Base-by-base conservation (phyloP, 169 alveolate genomes). In the Eimeria maxima region DNA sequence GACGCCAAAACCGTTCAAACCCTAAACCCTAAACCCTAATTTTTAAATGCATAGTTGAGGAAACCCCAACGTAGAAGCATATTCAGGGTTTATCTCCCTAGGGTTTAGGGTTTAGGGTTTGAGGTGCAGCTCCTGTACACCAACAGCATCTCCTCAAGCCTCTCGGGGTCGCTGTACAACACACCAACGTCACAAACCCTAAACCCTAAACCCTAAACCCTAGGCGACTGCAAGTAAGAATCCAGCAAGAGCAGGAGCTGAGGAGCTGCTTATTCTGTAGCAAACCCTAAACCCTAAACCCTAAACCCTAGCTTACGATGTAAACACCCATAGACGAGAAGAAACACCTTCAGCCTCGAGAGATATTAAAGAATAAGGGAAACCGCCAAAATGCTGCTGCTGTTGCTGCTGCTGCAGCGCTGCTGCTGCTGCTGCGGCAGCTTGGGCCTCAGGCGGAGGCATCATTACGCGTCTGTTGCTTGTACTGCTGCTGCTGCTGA, bases 371-470 rank as follows among this genome's bases (percentile, higher is more conserved):
- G 90, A 81, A 47, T 81, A 81, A 55, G 69, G 44, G 60, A 45
- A 45, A 29, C 47, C 22, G 53, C 73, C 73, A 42, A 29, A 38
- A 8, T 53, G 60, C 2, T 53, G 60, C 1, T 53, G 60, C 60
- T 24, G 53, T 4, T 24, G 73, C 69, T 50, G 67, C 90, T 81
- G 90, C 71, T 81, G 90, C n/a, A 45, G 90, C 73, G 69, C 71
- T 33, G 90, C 90, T n/a, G 90, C 90, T 50, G 90, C 90, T 33
- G 90, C 90, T 33, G 90, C 90, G n/a, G 90, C 90, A 16, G 90
- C 90, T 81, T 44, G 71, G 13, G 67, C 71, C 18, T 44, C 90
- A 16, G 33, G 63, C 24, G 90, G 90, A 22, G 90, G 71, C 90
- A 47, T 24, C 90, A 81, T 81, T 20, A 81, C 24, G 73, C 67